Conservation (phyloP, 2,329 filamentous ascomycete genomes). For the Colletotrichum echinochloae region DNA sequence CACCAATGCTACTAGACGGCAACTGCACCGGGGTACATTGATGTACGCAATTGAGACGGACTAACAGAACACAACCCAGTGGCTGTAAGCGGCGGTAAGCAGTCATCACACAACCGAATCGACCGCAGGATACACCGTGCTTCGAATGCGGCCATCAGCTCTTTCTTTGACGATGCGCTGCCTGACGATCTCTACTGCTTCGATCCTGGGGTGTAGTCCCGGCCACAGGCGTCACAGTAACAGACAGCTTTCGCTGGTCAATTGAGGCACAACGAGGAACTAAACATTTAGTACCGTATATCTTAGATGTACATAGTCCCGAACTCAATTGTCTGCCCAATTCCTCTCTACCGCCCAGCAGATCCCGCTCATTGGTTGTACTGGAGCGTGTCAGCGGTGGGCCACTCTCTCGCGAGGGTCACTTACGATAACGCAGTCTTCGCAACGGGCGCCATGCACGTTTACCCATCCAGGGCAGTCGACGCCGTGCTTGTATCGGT, state of each 20-base stretch:
- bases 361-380: not conserved
- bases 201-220: not conserved
- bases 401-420: no score
- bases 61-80: not conserved
- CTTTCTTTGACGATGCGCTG: not conserved
- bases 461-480: slow-evolving; percentile 6
- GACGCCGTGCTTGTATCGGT: not conserved
- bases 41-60: not conserved
- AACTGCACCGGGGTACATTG: not conserved
- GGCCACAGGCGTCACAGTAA: not conserved
- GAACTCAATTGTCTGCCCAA: not conserved
- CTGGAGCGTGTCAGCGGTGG: not conserved
- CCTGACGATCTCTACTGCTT: not conserved
- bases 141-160: not conserved
- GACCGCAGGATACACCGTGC: not conserved
- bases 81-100: no score
- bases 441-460: not conserved
- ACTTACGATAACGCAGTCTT: slow-evolving; percentile 2
- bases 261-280: not conserved
- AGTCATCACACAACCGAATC: not conserved
- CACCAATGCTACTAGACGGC: not conserved
- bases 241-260: not conserved
- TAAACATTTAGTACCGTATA: not conserved
- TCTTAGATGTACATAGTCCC: not conserved
- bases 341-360: not conserved